These are phyloP conservation scores for Populus hybrid DNA, from an alignment of 441 rosid species.

Conservation along the genomic window DNA sequence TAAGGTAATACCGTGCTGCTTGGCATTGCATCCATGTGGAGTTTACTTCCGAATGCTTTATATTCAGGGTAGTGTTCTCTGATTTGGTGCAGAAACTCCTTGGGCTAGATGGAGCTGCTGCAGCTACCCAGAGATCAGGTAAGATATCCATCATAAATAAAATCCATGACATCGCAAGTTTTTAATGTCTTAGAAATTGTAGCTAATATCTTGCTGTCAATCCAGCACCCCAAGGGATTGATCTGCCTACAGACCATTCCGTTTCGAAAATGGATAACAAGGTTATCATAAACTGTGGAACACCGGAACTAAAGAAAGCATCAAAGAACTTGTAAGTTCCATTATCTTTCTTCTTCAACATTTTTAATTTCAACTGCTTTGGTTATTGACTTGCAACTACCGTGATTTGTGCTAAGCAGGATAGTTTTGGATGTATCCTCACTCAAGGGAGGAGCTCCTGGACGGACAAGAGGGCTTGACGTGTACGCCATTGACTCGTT, in stretches of 20 bases:
- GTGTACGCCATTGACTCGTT: conserved; percentile 44
- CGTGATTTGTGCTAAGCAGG: conserved; percentile 37
- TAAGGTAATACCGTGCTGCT: conserved; percentile 51
- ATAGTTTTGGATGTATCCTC: conserved; percentile 69
- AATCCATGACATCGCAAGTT: background rate
- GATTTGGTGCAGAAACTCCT: conserved; percentile 48
- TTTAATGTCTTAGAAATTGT: conserved; percentile 10
- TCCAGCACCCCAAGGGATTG: conserved; percentile 57
- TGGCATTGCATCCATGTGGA: background rate
- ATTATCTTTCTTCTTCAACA: background rate
- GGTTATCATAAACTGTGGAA: conserved; percentile 41
- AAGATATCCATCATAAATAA: conserved; percentile 12
- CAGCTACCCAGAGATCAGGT: conserved; percentile 50
- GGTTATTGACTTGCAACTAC: background rate
- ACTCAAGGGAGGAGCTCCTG: too few species aligned
- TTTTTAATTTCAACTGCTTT: background rate
- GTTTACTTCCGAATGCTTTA: background rate
- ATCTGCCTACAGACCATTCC: conserved; percentile 56
- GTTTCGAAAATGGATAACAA: conserved; percentile 50
- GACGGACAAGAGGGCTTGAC: conserved; percentile 80
- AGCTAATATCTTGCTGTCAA: conserved; percentile 15
- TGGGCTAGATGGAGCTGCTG: conserved; percentile 53
- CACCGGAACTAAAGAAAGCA: conserved; percentile 42
- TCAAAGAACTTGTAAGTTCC: conserved; percentile 53
- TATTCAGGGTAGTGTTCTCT: background rate